phyloP scores from a whole-genome alignment of 768 basidiomycete genomes.

The Calocybe gangraenosa region DNA sequence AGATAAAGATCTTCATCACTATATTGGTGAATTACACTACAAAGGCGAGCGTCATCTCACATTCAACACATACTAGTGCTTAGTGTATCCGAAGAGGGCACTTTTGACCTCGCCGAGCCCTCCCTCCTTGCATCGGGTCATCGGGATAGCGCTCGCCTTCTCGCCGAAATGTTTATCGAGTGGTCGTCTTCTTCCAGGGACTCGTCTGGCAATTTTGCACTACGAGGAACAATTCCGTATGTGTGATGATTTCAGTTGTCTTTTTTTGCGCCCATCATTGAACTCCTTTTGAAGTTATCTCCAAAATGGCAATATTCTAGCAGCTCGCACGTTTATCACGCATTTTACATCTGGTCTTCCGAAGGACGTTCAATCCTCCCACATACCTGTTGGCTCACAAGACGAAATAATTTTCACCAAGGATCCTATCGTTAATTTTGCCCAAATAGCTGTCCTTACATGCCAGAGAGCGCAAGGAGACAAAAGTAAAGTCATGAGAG shows the following conservation, averaged over 20 bases:
- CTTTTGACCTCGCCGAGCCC: conserved; percentile 69
- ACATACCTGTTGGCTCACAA: conserved; percentile 68
- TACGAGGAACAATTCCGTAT: conserved; percentile 84
- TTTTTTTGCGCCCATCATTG: background rate
- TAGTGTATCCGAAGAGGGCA: conserved; percentile 50
- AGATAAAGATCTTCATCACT: conserved; percentile 84
- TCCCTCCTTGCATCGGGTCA: conserved; percentile 86
- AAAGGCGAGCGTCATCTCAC: conserved; percentile 51
- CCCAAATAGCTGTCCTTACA: conserved; percentile 84
- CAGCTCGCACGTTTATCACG: conserved; percentile 88
- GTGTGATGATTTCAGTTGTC: conserved; percentile 24
- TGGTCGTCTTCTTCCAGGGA: conserved; percentile 55
- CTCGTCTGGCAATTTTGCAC: conserved; percentile 68
- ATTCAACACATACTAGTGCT: background rate
- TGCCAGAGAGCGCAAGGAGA: conserved; percentile 85
- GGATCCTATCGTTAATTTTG: conserved; percentile 79
- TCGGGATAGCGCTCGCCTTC: conserved; percentile 80
- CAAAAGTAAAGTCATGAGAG: conserved; percentile 68
- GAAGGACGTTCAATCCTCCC: conserved; percentile 43
- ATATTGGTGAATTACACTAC: conserved; percentile 82
- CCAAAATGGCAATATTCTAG: conserved; percentile 86
- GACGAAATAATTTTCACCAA: conserved; percentile 66
- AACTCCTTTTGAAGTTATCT: conserved; percentile 51
- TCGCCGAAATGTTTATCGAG: conserved; percentile 83
- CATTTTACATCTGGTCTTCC: conserved; percentile 66